phyloP scores from a whole-genome alignment of 2,329 filamentous ascomycete species.

The Aureobasidium sp. region DNA sequence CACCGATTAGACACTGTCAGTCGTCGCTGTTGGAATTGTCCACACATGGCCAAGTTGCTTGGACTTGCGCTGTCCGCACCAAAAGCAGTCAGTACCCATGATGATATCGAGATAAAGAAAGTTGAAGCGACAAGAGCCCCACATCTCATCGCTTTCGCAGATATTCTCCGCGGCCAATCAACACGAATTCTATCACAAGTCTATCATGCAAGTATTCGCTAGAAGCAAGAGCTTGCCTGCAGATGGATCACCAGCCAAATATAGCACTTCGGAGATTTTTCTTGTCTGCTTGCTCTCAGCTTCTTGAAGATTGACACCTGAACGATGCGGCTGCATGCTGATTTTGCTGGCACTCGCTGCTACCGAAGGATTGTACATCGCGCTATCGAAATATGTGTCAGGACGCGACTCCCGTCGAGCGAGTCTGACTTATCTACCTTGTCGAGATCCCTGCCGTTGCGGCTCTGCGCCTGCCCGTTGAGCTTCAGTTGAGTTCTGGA shows the following conservation, averaged over 20 bases:
- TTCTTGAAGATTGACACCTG: background rate
- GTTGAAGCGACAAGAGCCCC: conserved; percentile 4
- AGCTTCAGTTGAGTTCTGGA: background rate
- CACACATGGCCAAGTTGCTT: background rate
- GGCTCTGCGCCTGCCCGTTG: background rate
- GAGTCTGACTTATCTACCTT: background rate
- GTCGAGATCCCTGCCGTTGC: background rate
- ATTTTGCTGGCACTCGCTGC: background rate
- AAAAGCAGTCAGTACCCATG: background rate
- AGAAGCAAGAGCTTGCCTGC: background rate
- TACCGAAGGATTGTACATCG: background rate
- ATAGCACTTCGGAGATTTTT: background rate
- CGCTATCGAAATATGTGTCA: background rate
- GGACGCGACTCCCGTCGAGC: background rate
- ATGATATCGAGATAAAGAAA: background rate
- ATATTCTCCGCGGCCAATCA: conserved; percentile 13
- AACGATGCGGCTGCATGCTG: background rate
- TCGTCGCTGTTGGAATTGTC: background rate
- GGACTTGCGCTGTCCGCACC: background rate
- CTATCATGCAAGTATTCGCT: conserved; percentile 4
- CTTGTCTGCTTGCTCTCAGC: background rate
- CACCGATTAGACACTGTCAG: background rate
- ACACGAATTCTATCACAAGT: background rate
- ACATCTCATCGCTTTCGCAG: background rate
- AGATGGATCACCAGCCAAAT: background rate